A percentile compares a stretch with the other conserved stretches of the same genome.
phyloP scores from a whole-genome alignment of 1,139 yeast species.

The Scheffersomyces stambukii region DNA sequence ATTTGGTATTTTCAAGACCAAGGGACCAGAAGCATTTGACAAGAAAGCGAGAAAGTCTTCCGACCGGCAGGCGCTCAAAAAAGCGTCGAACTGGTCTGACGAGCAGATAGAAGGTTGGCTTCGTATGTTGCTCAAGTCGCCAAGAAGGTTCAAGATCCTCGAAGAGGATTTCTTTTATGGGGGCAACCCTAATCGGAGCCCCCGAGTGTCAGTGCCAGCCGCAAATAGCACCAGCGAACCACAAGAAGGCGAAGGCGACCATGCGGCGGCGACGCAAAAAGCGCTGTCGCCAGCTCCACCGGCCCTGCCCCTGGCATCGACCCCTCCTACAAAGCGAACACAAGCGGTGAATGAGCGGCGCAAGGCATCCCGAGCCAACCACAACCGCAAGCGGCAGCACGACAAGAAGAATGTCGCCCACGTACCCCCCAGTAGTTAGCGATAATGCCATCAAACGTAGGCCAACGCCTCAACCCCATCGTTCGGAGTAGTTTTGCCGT shows the following conservation, averaged over 20 bases:
- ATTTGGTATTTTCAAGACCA: conserved; percentile 53
- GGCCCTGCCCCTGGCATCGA: conserved; percentile 5
- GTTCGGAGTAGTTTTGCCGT: too few species aligned
- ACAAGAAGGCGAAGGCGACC: conserved; percentile 2
- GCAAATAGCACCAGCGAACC: conserved; percentile 1
- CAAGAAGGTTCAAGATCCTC: conserved; percentile 52
- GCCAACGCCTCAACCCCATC: too few species aligned
- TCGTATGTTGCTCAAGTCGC: conserved; percentile 63
- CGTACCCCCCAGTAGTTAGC: too few species aligned
- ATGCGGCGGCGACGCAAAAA: conserved; percentile 5
- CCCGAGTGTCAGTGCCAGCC: neutral
- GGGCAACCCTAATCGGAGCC: conserved; percentile 23
- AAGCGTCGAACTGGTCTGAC: conserved; percentile 66
- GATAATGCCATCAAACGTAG: too few species aligned
- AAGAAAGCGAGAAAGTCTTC: conserved; percentile 49
- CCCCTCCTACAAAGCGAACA: conserved; percentile 9
- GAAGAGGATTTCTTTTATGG: conserved; percentile 58
- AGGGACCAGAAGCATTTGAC: conserved; percentile 47
- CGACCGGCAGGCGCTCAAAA: conserved; percentile 49
- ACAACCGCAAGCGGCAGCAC: conserved; percentile 59
- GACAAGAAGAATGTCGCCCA: too few species aligned
- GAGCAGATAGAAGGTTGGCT: conserved; percentile 96
- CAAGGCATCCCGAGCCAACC: conserved; percentile 57
- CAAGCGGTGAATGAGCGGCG: conserved; percentile 49
- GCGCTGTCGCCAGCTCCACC: conserved; percentile 2